These are phyloP conservation scores for Podaxis sp. DNA, from an alignment of 768 basidiomycete species.

Conservation along the genomic window DNA sequence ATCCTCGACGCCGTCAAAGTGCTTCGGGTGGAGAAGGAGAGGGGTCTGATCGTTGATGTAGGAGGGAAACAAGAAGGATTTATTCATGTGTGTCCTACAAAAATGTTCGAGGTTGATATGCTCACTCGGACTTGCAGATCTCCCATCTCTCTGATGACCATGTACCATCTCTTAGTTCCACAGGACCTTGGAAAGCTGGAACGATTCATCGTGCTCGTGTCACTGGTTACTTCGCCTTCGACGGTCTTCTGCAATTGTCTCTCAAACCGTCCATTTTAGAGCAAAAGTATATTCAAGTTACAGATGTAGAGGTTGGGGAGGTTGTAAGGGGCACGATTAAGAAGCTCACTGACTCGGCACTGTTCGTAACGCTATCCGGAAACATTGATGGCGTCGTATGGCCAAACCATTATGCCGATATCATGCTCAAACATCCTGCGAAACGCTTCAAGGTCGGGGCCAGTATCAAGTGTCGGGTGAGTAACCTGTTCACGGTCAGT, in stretches of 20 bases:
- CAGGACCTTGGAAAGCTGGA: conserved; percentile 77
- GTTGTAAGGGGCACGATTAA: conserved; percentile 85
- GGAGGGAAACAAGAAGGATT: conserved; percentile 68
- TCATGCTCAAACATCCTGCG: conserved; percentile 88
- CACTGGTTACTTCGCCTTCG: conserved; percentile 78
- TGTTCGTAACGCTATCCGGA: conserved; percentile 85
- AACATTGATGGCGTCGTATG: conserved; percentile 90
- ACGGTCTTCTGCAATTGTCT: conserved; percentile 86
- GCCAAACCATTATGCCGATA: conserved; percentile 95
- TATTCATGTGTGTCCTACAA: conserved; percentile 63
- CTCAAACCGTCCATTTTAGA: conserved; percentile 78
- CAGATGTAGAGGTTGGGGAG: conserved; percentile 82
- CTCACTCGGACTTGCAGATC: conserved; percentile 50
- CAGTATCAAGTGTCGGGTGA: conserved; percentile 80
- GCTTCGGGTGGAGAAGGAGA: conserved; percentile 68
- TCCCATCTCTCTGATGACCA: conserved; percentile 93
- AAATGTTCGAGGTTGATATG: conserved; percentile 5
- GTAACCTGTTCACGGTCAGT: conserved; percentile 19
- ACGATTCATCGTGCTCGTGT: conserved; percentile 84
- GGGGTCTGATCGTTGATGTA: conserved; percentile 73
- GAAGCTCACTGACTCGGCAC: conserved; percentile 69
- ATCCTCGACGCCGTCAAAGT: conserved; percentile 73
- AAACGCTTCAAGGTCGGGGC: conserved; percentile 84
- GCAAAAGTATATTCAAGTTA: conserved; percentile 80
- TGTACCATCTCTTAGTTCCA: conserved; percentile 70